These are phyloP conservation scores for Yarrowia galli DNA, from an alignment of 1,139 yeast genomes.

Conservation along the genomic window DNA sequence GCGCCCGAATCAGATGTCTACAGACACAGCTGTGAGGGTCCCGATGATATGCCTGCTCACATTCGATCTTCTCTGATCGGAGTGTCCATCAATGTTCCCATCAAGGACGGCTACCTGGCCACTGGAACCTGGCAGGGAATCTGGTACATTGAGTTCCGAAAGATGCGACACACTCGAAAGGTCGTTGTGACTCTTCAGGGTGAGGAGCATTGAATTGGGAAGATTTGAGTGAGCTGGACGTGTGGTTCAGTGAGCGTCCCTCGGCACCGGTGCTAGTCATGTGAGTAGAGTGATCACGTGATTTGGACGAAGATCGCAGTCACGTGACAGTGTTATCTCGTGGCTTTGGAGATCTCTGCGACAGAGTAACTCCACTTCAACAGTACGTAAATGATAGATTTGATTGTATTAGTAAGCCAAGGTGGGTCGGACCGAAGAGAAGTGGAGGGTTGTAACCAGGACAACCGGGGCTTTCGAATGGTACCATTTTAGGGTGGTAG, in stretches of 20 bases:
- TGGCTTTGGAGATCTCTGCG: too few species aligned
- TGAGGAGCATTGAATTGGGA: conserved; percentile 43
- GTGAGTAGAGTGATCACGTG: too few species aligned
- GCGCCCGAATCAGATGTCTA: conserved; percentile 73
- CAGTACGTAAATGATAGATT: too few species aligned
- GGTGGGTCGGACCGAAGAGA: too few species aligned
- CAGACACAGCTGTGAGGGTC: conserved; percentile 74
- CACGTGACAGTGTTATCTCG: too few species aligned
- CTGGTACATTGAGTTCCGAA: conserved; percentile 75
- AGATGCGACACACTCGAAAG: conserved; percentile 65
- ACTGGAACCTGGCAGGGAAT: conserved; percentile 89
- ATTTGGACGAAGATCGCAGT: too few species aligned
- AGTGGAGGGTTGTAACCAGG: too few species aligned
- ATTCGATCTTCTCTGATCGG: conserved; percentile 72
- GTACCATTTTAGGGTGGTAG: too few species aligned
- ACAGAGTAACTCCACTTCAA: too few species aligned
- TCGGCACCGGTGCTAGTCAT: background rate
- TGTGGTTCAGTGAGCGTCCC: background rate
- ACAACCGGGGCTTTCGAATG: too few species aligned
- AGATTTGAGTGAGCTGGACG: background rate
- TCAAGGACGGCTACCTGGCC: conserved; percentile 68
- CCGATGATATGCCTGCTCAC: conserved; percentile 87
- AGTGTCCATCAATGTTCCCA: conserved; percentile 70
- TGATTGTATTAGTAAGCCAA: too few species aligned
- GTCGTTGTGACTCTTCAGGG: conserved; percentile 81